Percentiles rank a stretch among this genome's conserved stretches.
These are phyloP conservation scores for Diospyros lotus DNA, from an alignment of 148 eudicot species.

Conservation along the genomic window DNA sequence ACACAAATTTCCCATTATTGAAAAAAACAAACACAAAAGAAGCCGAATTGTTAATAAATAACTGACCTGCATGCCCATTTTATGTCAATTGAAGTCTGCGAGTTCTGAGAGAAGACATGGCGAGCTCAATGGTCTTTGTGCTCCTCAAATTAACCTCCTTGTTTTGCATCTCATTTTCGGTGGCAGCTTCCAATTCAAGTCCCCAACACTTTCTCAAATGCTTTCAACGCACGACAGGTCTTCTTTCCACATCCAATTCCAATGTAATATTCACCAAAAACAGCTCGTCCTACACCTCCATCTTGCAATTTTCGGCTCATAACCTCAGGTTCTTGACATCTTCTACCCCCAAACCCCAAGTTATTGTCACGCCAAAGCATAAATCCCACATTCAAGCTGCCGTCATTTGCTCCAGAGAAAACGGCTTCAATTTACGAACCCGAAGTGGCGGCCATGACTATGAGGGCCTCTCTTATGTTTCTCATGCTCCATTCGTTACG, in stretches of 20 bases:
- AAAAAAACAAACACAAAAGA: no score
- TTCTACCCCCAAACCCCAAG: not conserved
- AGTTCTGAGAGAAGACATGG: no score
- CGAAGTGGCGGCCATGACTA: constrained; percentile 54
- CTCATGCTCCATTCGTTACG: constrained; percentile 37
- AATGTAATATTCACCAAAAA: not conserved
- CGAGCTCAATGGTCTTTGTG: no score
- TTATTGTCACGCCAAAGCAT: not conserved
- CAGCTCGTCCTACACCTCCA: not conserved
- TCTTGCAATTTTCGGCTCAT: not conserved
- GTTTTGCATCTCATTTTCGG: no score
- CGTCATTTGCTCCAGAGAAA: not conserved
- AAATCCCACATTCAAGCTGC: constrained; percentile 1
- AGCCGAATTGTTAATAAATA: no score
- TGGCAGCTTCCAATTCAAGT: no score
- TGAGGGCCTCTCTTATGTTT: constrained; percentile 37
- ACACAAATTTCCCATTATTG: no score
- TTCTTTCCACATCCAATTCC: not conserved
- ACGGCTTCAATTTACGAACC: not conserved
- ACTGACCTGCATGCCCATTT: no score
- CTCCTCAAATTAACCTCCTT: no score
- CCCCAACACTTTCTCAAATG: no score
- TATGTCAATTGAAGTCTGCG: no score
- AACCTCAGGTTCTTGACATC: not conserved
- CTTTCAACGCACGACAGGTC: no score